phyloP scores from a whole-genome alignment of 805 yeast genomes.

The Candida maltosa region DNA sequence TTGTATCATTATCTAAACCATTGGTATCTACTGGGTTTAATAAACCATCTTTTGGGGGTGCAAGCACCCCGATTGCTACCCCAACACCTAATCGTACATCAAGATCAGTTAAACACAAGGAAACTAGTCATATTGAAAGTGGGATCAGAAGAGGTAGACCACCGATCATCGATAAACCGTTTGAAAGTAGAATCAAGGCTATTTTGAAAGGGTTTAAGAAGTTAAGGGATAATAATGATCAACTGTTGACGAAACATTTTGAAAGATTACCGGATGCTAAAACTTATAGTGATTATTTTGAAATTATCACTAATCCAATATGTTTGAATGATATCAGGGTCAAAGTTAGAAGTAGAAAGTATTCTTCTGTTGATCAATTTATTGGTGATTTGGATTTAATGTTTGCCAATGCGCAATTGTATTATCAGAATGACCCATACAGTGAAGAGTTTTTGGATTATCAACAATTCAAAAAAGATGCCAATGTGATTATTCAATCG shows the following conservation, averaged over 20 bases:
- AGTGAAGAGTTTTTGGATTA: conserved; percentile 61
- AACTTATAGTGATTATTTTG: conserved; percentile 52
- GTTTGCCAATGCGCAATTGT: conserved; percentile 70
- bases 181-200: conserved; percentile 87
- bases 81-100: conserved; percentile 1
- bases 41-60: no score
- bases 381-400: conserved; percentile 72
- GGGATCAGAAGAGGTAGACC: conserved; percentile 85
- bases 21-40: conserved; percentile 7
- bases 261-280: conserved; percentile 79
- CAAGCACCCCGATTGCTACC: neutral
- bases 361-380: conserved; percentile 70
- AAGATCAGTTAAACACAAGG: conserved; percentile 3
- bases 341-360: conserved; percentile 81
- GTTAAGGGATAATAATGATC: conserved; percentile 48
- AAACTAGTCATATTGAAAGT: conserved; percentile 17
- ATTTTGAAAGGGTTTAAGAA: conserved; percentile 79
- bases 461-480: conserved; percentile 57
- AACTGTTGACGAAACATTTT: conserved; percentile 56
- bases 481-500: conserved; percentile 53
- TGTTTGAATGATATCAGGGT: conserved; percentile 72
- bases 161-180: conserved; percentile 86
- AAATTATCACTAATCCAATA: conserved; percentile 54
- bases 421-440: conserved; percentile 49
- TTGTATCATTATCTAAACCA: conserved; percentile 8